phyloP scores from a whole-genome alignment of 495 filamentous ascomycete genomes.

The Poronia punctata region DNA sequence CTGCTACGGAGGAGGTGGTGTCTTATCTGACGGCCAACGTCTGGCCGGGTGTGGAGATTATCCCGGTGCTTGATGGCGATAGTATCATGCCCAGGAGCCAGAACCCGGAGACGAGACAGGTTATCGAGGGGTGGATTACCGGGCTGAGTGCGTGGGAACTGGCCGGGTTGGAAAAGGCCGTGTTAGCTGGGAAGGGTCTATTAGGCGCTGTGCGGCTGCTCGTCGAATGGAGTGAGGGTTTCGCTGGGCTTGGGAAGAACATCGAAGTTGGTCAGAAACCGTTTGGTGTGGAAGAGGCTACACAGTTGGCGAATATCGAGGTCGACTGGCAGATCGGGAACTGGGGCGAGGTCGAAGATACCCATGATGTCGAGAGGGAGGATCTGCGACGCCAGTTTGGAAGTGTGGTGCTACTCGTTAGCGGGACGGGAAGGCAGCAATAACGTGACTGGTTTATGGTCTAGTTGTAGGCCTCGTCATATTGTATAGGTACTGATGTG shows the following conservation, averaged over 20 bases:
- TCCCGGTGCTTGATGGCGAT: conserved; percentile 63
- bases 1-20: conserved; percentile 59
- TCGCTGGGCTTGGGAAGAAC: conserved; percentile 28
- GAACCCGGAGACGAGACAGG: conserved; percentile 60
- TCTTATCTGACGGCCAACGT: conserved; percentile 60
- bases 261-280: conserved; percentile 11
- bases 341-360: conserved; percentile 98
- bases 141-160: conserved; percentile 69
- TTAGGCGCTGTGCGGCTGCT: conserved; percentile 69
- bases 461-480: not conserved
- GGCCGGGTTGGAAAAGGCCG: conserved; percentile 75
- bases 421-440: conserved; percentile 37
- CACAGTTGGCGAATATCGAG: conserved; percentile 71
- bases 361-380: conserved; percentile 93
- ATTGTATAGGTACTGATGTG: not conserved
- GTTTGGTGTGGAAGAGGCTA: conserved; percentile 67
- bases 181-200: conserved; percentile 80
- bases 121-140: conserved; percentile 72
- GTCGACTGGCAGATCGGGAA: conserved; percentile 81
- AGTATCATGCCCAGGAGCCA: conserved; percentile 68
- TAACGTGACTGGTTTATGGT: no score
- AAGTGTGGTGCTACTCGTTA: conserved; percentile 72
- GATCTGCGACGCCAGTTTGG: conserved; percentile 85
- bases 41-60: conserved; percentile 81
- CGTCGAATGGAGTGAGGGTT: conserved; percentile 81